Percentiles rank a stretch among this genome's conserved stretches.
phyloP scores from a whole-genome alignment of 106 monocot species.

The Allium sativum region DNA sequence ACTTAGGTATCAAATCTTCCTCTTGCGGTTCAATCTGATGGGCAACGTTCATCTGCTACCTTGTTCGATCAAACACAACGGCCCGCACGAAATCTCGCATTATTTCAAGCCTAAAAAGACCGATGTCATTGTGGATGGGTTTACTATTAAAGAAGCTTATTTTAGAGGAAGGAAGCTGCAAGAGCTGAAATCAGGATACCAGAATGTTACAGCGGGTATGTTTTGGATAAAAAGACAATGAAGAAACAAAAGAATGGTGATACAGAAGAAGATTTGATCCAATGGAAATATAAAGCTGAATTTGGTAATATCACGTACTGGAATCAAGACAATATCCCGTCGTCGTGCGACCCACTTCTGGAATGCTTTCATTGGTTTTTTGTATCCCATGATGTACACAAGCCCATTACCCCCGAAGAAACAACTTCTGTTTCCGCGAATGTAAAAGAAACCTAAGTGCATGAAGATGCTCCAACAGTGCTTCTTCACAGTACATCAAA shows the following conservation, averaged over 20 bases:
- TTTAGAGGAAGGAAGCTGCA: too few species aligned
- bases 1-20: too few species aligned
- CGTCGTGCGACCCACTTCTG: constrained; percentile 32
- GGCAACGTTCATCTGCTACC: too few species aligned
- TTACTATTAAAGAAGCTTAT: too few species aligned
- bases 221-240: constrained; percentile 36
- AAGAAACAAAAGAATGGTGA: constrained; percentile 12
- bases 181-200: too few species aligned
- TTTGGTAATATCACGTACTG: constrained; percentile 57
- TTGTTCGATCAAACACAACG: too few species aligned
- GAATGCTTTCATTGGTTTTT: constrained; percentile 61
- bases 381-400: constrained; percentile 48
- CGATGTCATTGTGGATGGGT: too few species aligned
- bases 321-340: constrained; percentile 56
- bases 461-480: constrained; percentile 1
- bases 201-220: too few species aligned
- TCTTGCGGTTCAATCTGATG: too few species aligned
- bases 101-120: too few species aligned
- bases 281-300: constrained; percentile 33
- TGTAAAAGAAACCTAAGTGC: background rate
- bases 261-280: constrained; percentile 11
- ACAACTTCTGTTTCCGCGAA: background rate
- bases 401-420: constrained; percentile 9
- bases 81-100: too few species aligned
- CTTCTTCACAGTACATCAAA: too few species aligned